Evolutionary conservation across 2,329 filamentous ascomycete genomes (phyloP), one percentile per base, ranked within the genome.

Genomic region (Colletotrichum brevisporum): DNA sequence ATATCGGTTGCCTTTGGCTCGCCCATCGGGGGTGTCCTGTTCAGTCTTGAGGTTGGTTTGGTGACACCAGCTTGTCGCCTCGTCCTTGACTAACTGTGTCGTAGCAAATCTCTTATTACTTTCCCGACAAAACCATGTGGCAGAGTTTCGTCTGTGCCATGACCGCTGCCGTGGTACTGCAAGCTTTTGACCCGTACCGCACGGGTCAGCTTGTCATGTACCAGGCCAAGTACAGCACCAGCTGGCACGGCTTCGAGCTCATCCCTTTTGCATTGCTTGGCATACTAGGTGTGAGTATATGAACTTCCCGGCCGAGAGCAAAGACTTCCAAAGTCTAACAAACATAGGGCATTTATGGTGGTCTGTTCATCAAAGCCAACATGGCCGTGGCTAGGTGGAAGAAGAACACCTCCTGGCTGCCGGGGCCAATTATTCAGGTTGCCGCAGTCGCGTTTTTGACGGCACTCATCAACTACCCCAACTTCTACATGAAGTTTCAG

Each of bases 121-220:
- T 98, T 74, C 95, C 96, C 0, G 95, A 98, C 81, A 98, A 98
- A 81, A 98, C 96, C 10, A 98, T 99, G 96, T 99, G 96, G 96
- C 96, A 98, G 79, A 97, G 94, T 76, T 99, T 99, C 77, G 96
- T 99, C 48, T 98, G 96, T 76, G 96, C 96, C 78, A 98, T 98
- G 95, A 94, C 97, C n/a, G 96, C 95, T 16, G 95, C 96, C 18
- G 94, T 98, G 45, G 94, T 94, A 15, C 85, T 99, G 5, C 95
- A 98, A 79, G 94, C 94, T 5, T 89, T 97, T 71, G 96, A 99
- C 78, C 96, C 96, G 5, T 98, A 98, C 78, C 90, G 96, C 61
- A 97, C 95, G 1, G 96, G 95, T 62, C 97, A 99, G 79, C 91
- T 98, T 61, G 96, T 98, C 53, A 84, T 98, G 63, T 99, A 97